These are phyloP conservation scores for Trametopsis cervina DNA, from an alignment of 768 basidiomycete genomes.

Conservation along the genomic window DNA sequence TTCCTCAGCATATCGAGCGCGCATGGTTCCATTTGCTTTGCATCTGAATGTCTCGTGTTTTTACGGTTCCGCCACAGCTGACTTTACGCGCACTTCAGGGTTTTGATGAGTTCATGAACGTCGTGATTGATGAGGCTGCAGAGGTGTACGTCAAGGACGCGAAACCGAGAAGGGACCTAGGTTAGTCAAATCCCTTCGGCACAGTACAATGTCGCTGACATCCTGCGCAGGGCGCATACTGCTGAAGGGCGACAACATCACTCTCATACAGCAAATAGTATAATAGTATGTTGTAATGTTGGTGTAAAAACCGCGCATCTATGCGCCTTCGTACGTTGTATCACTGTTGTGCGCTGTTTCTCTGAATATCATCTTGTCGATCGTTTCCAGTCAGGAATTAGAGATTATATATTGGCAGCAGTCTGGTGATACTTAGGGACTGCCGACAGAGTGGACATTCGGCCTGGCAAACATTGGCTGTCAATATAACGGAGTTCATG, in stretches of 20 bases:
- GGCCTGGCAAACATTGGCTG: slow-evolving; percentile 36
- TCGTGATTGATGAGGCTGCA: slow-evolving; percentile 88
- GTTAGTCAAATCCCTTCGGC: slow-evolving; percentile 34
- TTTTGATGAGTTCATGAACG: slow-evolving; percentile 99
- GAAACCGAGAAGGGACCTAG: slow-evolving; percentile 78
- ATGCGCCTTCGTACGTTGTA: slow-evolving; percentile 18
- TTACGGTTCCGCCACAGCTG: slow-evolving; percentile 15
- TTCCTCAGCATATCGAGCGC: background rate
- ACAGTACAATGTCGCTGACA: slow-evolving; percentile 8
- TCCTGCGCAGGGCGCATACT: slow-evolving; percentile 73
- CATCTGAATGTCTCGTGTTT: background rate
- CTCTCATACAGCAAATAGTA: slow-evolving; percentile 78
- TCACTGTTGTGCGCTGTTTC: slow-evolving; percentile 15
- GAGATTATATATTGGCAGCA: slow-evolving; percentile 82
- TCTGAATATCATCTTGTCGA: slow-evolving; percentile 4
- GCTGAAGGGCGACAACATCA: slow-evolving; percentile 97
- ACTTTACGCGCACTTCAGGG: slow-evolving; percentile 49
- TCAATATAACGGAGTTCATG: background rate
- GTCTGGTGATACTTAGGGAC: slow-evolving; percentile 54
- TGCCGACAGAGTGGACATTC: slow-evolving; percentile 89
- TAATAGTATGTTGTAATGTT: slow-evolving; percentile 13
- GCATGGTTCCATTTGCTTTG: slow-evolving; percentile 1
- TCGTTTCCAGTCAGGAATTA: slow-evolving; percentile 26
- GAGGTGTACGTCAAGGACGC: slow-evolving; percentile 90
- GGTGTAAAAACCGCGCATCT: slow-evolving; percentile 19